Base-by-base conservation (phyloP, 805 yeast genomes). In the Zygoascus ofunaensis region DNA sequence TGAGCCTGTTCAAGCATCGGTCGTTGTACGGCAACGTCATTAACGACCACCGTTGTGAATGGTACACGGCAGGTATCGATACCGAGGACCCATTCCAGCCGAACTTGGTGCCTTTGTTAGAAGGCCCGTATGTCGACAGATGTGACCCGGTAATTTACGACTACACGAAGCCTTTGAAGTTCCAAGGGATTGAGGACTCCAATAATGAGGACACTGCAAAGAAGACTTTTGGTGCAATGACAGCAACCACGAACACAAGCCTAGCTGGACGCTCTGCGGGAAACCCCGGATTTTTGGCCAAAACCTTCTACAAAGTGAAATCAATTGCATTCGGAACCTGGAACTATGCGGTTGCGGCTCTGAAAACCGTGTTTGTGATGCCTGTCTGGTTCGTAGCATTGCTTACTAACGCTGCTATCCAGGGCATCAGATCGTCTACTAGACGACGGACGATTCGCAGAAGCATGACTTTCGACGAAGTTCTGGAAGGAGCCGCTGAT, bases 1-100 rank as follows among this genome's bases (percentile, higher is more conserved):
- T 86, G 35, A 52, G 65, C 23, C 46, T 48, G 26, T 87, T 86
- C 64, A 63, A 71, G 47, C 59, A 74, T 50, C 69, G 71, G 36
- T 61, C 78, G 4, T 61, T 85, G 37, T 84, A 86, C 56, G 83
- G 92, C 4, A 87, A 87, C 62, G 72, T 83, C 34, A 73, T 80
- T 46, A 83, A 86, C 50, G 95, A 86, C 63, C 79, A 79, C 51
- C 74, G 94, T 52, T 79, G 94, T 3, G 74, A 84, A 14, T 87
- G 85, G 81, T 85, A 83, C 75, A 84, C 94, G 2, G 71, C 94
- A 0, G 84, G 84, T 4, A 82, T 82, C 30, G 74, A 82, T 15
- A 17, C 44, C 12, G 32, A 33, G 12, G 55, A 53, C 34, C 55
- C 55, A 12, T 53, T 43, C 36, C 22, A 39, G 21, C 51, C 51